Evolutionary conservation across 306 rosid species (phyloP).

Genomic region (Vigna angularis): DNA sequence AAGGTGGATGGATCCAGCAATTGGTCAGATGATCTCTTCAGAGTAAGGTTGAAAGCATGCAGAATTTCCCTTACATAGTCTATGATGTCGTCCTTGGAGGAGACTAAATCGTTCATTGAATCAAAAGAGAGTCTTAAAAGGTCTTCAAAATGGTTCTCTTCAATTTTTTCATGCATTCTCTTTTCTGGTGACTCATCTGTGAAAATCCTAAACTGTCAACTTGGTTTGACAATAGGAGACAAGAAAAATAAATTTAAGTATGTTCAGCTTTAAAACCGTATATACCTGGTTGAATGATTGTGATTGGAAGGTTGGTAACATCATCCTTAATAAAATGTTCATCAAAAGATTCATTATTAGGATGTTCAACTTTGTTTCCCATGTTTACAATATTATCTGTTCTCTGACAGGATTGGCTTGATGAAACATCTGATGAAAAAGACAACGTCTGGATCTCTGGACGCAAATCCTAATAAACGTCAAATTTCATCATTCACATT

Average conservation of each 20-base stretch:
- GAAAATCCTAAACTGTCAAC: constrained; percentile 34
- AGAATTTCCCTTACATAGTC: constrained; percentile 50
- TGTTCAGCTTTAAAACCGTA: constrained; percentile 5
- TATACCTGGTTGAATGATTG: constrained; percentile 52
- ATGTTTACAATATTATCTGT: constrained; percentile 41
- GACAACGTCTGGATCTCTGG: constrained; percentile 48
- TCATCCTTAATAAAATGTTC: constrained; percentile 46
- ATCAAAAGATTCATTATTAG: constrained; percentile 43
- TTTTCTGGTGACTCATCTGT: constrained; percentile 54
- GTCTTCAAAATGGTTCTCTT: constrained; percentile 47
- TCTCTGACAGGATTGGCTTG: constrained; percentile 46
- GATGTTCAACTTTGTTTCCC: constrained; percentile 43
- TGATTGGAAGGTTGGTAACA: constrained; percentile 38
- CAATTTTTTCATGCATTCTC: constrained; percentile 17
- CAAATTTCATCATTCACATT: constrained; percentile 36
- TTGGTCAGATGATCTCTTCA: constrained; percentile 49
- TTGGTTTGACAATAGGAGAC: constrained; percentile 35
- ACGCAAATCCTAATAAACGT: constrained; percentile 50
- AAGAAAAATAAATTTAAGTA: neutral
- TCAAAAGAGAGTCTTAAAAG: constrained; percentile 36
- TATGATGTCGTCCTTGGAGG: constrained; percentile 47
- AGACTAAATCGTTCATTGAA: constrained; percentile 27
- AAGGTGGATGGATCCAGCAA: constrained; percentile 50
- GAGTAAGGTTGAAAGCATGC: constrained; percentile 51
- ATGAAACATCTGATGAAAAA: constrained; percentile 46